Percentiles rank a stretch among this genome's conserved stretches.
Evolutionary conservation across 331 rosid genomes (phyloP).

Genomic region (Quercus phellos): DNA sequence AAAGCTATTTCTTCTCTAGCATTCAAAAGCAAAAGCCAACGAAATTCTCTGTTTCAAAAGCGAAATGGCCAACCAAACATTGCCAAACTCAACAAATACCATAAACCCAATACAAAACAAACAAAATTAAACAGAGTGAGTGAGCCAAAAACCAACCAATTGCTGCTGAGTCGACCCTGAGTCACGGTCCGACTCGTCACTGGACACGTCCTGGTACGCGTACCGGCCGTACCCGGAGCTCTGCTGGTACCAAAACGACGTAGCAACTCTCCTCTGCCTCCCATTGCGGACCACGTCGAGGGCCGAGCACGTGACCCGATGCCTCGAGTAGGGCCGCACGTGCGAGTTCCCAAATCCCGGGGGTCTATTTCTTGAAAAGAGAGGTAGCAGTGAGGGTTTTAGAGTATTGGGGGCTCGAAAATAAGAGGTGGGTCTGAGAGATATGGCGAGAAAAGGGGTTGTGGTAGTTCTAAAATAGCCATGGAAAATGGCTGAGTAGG

Average conservation of each 20-base stretch:
- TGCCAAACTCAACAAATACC: neutral
- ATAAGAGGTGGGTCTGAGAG: conserved; percentile 21
- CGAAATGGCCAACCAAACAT: neutral
- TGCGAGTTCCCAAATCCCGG: conserved; percentile 15
- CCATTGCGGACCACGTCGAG: conserved; percentile 25
- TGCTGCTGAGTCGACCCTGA: conserved; percentile 40
- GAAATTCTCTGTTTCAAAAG: neutral
- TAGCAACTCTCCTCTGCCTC: conserved; percentile 24
- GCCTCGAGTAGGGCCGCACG: neutral
- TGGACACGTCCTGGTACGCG: conserved; percentile 53
- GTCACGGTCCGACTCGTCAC: conserved; percentile 72
- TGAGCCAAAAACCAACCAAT: conserved; percentile 32
- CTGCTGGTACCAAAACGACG: conserved; percentile 49
- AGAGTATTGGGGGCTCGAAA: neutral
- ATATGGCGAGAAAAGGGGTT: conserved; percentile 25
- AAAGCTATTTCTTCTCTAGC: neutral
- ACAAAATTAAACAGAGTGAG: neutral
- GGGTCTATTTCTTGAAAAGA: conserved; percentile 7
- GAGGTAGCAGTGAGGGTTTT: conserved; percentile 10
- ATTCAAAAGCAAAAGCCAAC: neutral
- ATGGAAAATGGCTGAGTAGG: conserved; percentile 45
- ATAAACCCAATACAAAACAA: neutral
- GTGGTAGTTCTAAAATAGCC: conserved; percentile 39
- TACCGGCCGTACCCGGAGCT: conserved; percentile 56
- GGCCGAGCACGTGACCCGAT: conserved; percentile 25